Conservation (phyloP, 2,329 filamentous ascomycete genomes). For the Ceratocystiopsis brevicomis region DNA sequence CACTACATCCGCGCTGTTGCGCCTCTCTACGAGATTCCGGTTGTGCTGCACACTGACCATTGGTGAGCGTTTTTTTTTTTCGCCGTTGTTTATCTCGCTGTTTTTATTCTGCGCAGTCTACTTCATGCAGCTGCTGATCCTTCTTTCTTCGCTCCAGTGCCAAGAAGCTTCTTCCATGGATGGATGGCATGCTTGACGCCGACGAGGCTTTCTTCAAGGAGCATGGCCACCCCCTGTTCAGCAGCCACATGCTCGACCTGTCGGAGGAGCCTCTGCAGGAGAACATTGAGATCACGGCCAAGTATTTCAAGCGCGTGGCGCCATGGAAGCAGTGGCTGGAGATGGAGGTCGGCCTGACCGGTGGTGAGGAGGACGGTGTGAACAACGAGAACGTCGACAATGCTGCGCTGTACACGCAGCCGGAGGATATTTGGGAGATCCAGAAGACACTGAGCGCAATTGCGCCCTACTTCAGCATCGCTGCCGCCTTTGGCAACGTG, state of each 20-base stretch:
- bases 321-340: conserved; percentile 99
- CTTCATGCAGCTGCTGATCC: neutral
- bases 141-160: conserved; percentile 33
- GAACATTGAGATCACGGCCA: conserved; percentile 82
- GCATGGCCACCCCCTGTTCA: conserved; percentile 78
- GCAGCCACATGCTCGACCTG: conserved; percentile 93
- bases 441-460: conserved; percentile 70
- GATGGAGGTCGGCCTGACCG: conserved; percentile 92
- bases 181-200: conserved; percentile 86
- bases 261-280: conserved; percentile 78
- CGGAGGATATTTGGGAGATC: conserved; percentile 86
- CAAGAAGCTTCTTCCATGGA: conserved; percentile 97
- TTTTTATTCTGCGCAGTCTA: conserved; percentile 10
- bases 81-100: neutral
- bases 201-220: conserved; percentile 93
- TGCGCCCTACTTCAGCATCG: conserved; percentile 93
- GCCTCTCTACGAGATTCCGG: conserved; percentile 72
- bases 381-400: conserved; percentile 98
- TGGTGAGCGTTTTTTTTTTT: conserved; percentile 4
- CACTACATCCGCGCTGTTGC: conserved; percentile 86
- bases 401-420: conserved; percentile 92
- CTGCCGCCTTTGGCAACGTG: conserved; percentile 95
- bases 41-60: conserved; percentile 91
- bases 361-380: conserved; percentile 29
- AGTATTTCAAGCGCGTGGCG: conserved; percentile 83